phyloP scores from a whole-genome alignment of 371 early-diverging fungal genomes.

The Rozella allomycis region DNA sequence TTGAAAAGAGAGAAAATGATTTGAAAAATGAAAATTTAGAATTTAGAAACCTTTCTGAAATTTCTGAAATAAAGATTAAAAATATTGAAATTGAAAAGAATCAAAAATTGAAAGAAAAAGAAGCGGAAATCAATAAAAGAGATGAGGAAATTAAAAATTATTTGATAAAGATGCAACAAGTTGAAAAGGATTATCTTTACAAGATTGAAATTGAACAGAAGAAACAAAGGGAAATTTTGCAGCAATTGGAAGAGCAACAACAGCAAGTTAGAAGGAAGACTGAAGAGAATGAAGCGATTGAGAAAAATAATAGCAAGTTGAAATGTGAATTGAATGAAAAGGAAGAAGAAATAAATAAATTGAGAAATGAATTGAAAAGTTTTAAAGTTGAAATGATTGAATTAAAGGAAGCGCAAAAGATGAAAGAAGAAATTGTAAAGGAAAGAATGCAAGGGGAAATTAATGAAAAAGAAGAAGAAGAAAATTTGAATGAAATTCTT shows the following conservation, averaged over 20 bases:
- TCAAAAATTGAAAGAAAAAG: too few relatives aligned
- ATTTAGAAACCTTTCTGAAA: too few relatives aligned
- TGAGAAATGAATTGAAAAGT: background rate
- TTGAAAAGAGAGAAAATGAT: conserved; percentile 16
- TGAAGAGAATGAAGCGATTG: background rate
- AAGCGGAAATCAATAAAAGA: too few relatives aligned
- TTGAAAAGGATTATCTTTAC: too few relatives aligned
- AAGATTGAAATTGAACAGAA: too few relatives aligned
- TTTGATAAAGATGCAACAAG: too few relatives aligned
- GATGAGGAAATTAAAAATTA: too few relatives aligned
- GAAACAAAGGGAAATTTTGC: too few relatives aligned
- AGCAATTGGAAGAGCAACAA: too few relatives aligned
- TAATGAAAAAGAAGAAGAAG: background rate
- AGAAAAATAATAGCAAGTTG: background rate
- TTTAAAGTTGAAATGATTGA: background rate
- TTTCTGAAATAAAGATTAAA: too few relatives aligned
- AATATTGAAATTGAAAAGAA: too few relatives aligned
- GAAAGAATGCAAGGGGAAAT: background rate
- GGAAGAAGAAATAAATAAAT: background rate
- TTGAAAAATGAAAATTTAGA: background rate
- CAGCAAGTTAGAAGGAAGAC: too few relatives aligned
- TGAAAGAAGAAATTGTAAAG: background rate
- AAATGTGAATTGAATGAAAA: background rate
- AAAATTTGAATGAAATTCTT: background rate
- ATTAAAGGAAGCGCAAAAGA: background rate